phyloP scores from a whole-genome alignment of 2,329 filamentous ascomycete genomes.

The Camptophora hylomeconis region DNA sequence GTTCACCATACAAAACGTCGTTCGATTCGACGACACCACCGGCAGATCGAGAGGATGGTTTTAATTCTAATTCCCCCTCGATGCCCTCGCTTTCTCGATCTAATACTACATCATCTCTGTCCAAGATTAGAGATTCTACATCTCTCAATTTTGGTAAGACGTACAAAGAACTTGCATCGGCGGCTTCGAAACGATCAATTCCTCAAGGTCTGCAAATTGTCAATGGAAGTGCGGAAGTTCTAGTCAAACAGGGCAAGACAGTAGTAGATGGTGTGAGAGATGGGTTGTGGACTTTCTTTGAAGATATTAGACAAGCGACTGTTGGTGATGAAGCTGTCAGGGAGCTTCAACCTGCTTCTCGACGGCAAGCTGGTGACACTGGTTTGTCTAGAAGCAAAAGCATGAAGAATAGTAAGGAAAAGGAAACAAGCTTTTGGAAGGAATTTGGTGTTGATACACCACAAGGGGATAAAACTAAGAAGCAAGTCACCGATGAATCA shows the following conservation, averaged over 20 bases:
- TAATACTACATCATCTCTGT: slow-evolving; percentile 1
- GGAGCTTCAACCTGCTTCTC: slow-evolving; percentile 18
- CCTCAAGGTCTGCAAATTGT: too few relatives aligned
- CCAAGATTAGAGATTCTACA: slow-evolving; percentile 3
- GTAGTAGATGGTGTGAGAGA: slow-evolving; percentile 81
- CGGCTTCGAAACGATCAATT: slow-evolving; percentile 29
- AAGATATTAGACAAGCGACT: slow-evolving; percentile 88
- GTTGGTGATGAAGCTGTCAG: slow-evolving; percentile 82
- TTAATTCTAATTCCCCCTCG: neutral
- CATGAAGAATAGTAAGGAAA: slow-evolving; percentile 16
- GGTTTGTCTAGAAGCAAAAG: slow-evolving; percentile 12
- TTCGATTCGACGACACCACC: neutral
- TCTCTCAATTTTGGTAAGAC: slow-evolving; percentile 16
- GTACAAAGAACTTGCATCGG: slow-evolving; percentile 24
- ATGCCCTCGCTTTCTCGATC: slow-evolving; percentile 2
- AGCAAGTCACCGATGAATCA: too few relatives aligned
- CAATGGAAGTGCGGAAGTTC: too few relatives aligned
- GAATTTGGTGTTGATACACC: slow-evolving; percentile 38
- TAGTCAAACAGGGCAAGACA: slow-evolving; percentile 52
- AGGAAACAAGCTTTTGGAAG: slow-evolving; percentile 36
- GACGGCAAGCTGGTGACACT: neutral
- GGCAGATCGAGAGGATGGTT: neutral
- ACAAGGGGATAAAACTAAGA: slow-evolving; percentile 26
- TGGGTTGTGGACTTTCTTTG: slow-evolving; percentile 85
- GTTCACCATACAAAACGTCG: neutral